Evolutionary conservation across 129 eudicot genomes (phyloP), one percentile per base, ranked within the genome.

Genomic region (Heracleum sosnowskyi): DNA sequence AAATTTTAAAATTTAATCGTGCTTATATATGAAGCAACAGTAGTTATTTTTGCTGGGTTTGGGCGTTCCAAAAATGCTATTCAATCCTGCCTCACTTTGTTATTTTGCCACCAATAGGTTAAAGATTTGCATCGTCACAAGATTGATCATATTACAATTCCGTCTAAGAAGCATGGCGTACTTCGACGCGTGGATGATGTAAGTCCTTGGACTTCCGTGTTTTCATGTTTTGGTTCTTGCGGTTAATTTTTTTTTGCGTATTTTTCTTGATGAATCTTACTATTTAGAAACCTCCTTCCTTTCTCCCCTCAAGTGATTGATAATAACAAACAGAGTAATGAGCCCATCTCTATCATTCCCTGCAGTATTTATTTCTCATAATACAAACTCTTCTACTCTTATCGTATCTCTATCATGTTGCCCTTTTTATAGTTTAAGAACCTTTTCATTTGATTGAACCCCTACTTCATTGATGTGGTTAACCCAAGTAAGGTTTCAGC

Each of bases 111-210:
- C 68, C 33, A 8, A 57, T 86, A 90, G 96, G 89, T 93, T 62
- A 91, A 91, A 7, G 98, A 93, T 82, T 84, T 93, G 44, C 97
- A 93, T 79, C 98, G 97, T 76, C 98, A 93, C 86, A 86, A 89
- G 62, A 93, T 93, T 78, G 97, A 93, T 91, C 96, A 91, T 82
- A 91, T 93, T 63, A 88, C 96, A 74, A 86, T 93, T 80, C 96
- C 97, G 29, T 83, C 91, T n/a, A 60, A 60, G 74, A 83, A 83
- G 42, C 88, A 93, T 55, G 98, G 98, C 40, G 93, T 84, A 46
- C 96, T 93, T 81, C 82, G 84, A 44, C 97, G 98, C 28, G 98
- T 93, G n/a, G 97, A 91, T 63, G 98, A 93, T 81, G 98, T 90
- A 86, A 85, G 83, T 64, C 70, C 76, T 31, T 7, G n/a, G 0